Base-by-base conservation (phyloP, 2,329 filamentous ascomycete genomes). In the Phyllosticta citribraziliensis region DNA sequence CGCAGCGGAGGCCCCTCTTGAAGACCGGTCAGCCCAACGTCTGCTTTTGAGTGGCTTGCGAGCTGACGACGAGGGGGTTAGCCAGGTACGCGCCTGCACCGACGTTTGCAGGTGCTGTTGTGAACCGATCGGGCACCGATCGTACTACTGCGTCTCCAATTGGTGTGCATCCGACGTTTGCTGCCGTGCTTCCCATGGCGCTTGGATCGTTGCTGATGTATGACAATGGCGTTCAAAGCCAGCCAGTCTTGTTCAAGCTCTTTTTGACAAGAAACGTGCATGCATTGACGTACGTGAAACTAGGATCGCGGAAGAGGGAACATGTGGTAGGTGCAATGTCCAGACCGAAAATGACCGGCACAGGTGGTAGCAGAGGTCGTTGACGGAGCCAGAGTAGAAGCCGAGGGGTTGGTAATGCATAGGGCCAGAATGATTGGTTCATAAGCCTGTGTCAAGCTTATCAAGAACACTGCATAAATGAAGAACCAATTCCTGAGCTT, bases 41-140 rank as follows among this genome's bases (percentile, higher is more conserved):
- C 40, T 47, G 40, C 40, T 47, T 8, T n/a, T 47, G 6, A n/a
- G 40, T 47, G 53, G 47, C 19, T 56, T 52, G 58, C 35, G 52
- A 51, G 22, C 14, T 17, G 58, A 60, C 56, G 58, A 60, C 58
- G 53, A 56, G 58, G 20, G 47, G 24, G 25, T 35, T 30, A 52
- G 47, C 58, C 58, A 56, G 58, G 58, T 60, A 60, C 58, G 24
- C 55, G 58, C 58, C 35, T 52, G 53, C 58, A 17, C n/a, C 40
- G 40, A 56, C 53, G 53, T 56, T 60, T 30, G 52, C 47, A 30
- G 53, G 57, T 25, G 30, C 52, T 40, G 52, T 52, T 40, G 52
- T 55, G 57, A 40, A 53, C 58, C 50, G 56, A 54, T 60, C 51
- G 35, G 47, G 55, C 40, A 47, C 53, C 58, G 58, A 56, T 56